Evolutionary conservation across 106 monocot species (phyloP).

Genomic region (Apostasia shenzhenica): DNA sequence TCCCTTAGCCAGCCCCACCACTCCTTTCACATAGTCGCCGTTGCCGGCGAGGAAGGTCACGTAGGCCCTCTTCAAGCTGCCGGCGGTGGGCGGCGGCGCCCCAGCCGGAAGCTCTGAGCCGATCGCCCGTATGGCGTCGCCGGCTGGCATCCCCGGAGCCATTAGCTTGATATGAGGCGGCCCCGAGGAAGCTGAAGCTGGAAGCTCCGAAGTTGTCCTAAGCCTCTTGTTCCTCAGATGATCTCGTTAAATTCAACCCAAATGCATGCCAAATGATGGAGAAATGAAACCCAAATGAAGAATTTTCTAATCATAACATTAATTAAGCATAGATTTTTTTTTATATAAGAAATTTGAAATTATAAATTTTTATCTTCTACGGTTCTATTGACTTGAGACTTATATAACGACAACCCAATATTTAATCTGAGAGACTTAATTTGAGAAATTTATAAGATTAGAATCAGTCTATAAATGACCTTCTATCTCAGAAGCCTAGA

Average conservation of each 20-base stretch:
- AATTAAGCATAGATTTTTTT: too few relatives aligned
- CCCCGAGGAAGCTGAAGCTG: background rate
- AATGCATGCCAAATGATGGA: slow-evolving; percentile 5
- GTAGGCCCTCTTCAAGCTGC: slow-evolving; percentile 14
- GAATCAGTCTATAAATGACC: too few relatives aligned
- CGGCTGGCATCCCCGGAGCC: slow-evolving; percentile 7
- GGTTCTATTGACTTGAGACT: background rate
- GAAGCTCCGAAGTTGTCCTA: background rate
- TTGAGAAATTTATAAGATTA: too few relatives aligned
- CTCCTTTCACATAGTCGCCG: slow-evolving; percentile 35
- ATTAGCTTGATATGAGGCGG: background rate
- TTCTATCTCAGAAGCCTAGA: too few relatives aligned
- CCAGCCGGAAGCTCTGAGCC: background rate
- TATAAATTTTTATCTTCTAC: background rate
- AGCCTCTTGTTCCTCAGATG: background rate
- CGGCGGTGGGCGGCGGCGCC: background rate
- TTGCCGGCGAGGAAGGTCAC: slow-evolving; percentile 36
- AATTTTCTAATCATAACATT: background rate
- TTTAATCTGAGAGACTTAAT: background rate
- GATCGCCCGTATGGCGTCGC: background rate
- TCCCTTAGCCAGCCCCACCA: slow-evolving; percentile 37
- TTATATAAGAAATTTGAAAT: too few relatives aligned
- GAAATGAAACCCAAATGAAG: slow-evolving; percentile 10
- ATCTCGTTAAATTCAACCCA: slow-evolving; percentile 1
- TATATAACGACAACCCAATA: background rate